A percentile compares a stretch with the other conserved stretches of the same genome.
Conservation (phyloP, 768 basidiomycete species). For the Macrocybe gigantea region DNA sequence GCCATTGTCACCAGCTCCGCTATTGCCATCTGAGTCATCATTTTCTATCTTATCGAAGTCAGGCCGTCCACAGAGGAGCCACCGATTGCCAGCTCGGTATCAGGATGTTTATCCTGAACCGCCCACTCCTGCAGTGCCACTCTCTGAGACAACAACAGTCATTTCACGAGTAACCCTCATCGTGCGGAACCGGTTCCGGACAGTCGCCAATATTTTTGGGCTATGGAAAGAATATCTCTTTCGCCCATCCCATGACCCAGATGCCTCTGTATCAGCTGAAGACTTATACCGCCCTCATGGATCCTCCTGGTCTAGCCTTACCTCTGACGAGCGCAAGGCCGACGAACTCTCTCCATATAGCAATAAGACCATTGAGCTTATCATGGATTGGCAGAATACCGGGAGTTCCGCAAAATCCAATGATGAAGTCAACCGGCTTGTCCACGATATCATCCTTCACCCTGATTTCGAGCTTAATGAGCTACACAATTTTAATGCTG, state of each 20-base stretch:
- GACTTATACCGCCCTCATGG: slow-evolving; percentile 8
- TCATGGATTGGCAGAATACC: slow-evolving; percentile 11
- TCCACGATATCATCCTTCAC: slow-evolving; percentile 10
- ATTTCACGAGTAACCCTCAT: slow-evolving; percentile 12
- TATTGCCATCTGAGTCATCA: too few species aligned
- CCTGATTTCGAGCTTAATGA: slow-evolving; percentile 10
- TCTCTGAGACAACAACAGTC: background rate
- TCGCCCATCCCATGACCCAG: slow-evolving; percentile 14
- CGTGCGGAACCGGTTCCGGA: slow-evolving; percentile 6
- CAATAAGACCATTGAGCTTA: slow-evolving; percentile 18
- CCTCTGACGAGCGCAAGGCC: background rate
- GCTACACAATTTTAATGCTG: slow-evolving; percentile 11
- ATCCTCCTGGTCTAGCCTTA: background rate
- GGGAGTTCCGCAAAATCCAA: slow-evolving; percentile 6
- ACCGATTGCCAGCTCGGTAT: too few species aligned
- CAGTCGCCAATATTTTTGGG: slow-evolving; percentile 9
- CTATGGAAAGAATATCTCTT: slow-evolving; percentile 15
- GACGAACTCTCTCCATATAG: slow-evolving; percentile 17
- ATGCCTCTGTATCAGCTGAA: slow-evolving; percentile 10
- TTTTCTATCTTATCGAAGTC: too few species aligned
- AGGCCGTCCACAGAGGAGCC: too few species aligned
- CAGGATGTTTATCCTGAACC: too few species aligned
- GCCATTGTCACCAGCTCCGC: too few species aligned
- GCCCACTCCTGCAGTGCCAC: too few species aligned
- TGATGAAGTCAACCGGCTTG: slow-evolving; percentile 1